Base-by-base conservation (phyloP, 352 stramenopile species). In the Pythium oligandrum region DNA sequence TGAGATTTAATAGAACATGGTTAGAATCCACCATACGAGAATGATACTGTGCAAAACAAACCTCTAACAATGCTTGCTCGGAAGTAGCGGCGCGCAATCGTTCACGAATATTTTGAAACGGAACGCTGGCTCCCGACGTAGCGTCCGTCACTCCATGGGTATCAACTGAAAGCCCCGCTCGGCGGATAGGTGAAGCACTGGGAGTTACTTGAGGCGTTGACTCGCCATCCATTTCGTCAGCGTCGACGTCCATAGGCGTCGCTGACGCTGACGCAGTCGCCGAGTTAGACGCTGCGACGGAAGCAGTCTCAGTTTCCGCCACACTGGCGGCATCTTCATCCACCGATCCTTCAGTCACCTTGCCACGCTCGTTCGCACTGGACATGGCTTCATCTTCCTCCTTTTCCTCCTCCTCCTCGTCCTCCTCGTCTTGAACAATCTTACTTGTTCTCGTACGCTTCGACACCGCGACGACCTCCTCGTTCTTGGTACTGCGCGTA, bases 11-110 rank as follows among this genome's bases (percentile, higher is more conserved):
- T 26, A 26, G 17, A 26, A 26, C 17, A 26, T 26, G 17, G 17
- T 26, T 26, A 26, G 17, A 26, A 26, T 26, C 17, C 17, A 26
- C 17, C 17, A 26, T 0, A 26, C 17, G 17, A 26, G 17, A 26
- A 26, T 26, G 17, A 26, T 26, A 26, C 17, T 26, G 17, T 26
- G 17, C 17, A 42, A 42, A 42, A 6, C 4, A 54, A 6, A 53
- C 78, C 63, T 83, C 71, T 38, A 89, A 66, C 1, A 89, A 55
- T 12, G 78, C 74, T 47, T 73, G 48, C 30, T 85, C 78, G 0
- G 68, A 60, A 12, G 59, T 57, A 8, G 75, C 69, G 6, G 9
- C 42, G 33, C 57, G 67, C 3, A 92, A 64, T 9, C 56, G 59
- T 3, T 88, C 73, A 10, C 65, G 62, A 2, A 89, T 62, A 38